Conservation (phyloP, 139 green algal genomes). For the Picochlorum sp. region DNA sequence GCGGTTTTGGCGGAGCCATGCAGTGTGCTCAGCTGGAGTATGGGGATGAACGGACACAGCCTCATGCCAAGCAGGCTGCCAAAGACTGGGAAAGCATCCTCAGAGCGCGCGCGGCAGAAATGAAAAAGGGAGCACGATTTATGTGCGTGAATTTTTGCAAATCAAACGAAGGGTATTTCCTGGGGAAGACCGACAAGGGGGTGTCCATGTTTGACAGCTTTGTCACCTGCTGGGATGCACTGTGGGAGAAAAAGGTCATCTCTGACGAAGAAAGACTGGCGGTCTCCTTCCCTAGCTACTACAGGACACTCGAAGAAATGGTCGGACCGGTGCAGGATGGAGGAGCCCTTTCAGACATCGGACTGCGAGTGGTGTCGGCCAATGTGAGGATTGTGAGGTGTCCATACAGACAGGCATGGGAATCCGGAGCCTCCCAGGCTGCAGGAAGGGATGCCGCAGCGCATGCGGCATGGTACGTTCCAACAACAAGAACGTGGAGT, state of each 20-base stretch:
- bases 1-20: neutral
- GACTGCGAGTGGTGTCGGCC: neutral
- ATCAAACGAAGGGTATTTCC: neutral
- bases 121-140: neutral
- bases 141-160: constrained; percentile 4
- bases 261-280: neutral
- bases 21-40: constrained; percentile 2
- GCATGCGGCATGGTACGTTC: constrained; percentile 2
- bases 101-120: neutral
- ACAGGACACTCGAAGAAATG: constrained; percentile 1
- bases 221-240: neutral
- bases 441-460: neutral
- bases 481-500: neutral
- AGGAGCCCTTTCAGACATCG: neutral
- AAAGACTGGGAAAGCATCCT: constrained; percentile 2
- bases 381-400: neutral
- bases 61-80: neutral
- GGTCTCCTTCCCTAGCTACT: constrained; percentile 3
- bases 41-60: neutral
- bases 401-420: neutral
- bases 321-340: neutral
- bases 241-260: neutral
- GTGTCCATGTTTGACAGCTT: constrained; percentile 1
- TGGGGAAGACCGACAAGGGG: constrained; percentile 2
- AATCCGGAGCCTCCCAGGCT: neutral